Evolutionary conservation across 2,329 filamentous ascomycete species (phyloP).

Genomic region (Talaromyces funiculosus): DNA sequence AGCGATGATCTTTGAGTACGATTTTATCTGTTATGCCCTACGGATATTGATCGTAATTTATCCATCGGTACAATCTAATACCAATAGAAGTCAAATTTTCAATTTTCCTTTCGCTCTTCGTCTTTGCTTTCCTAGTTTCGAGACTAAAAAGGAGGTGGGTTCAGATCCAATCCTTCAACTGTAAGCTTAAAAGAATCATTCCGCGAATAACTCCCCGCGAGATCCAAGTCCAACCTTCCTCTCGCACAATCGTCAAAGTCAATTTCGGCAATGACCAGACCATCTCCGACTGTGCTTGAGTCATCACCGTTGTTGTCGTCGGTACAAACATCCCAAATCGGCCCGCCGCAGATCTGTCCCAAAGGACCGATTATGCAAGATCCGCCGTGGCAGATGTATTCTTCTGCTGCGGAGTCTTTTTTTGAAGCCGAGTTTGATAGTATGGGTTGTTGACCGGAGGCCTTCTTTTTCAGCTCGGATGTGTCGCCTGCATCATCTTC

Average conservation of each 20-base stretch:
- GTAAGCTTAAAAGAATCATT: conserved; percentile 58
- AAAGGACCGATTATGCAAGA: conserved; percentile 75
- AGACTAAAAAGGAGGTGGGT: conserved; percentile 47
- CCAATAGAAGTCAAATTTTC: no score
- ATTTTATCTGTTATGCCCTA: conserved; percentile 30
- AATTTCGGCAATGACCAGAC: conserved; percentile 64
- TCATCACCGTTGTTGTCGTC: conserved; percentile 28
- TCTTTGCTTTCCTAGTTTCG: not conserved
- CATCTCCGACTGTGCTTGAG: conserved; percentile 19
- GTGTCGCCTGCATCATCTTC: not conserved
- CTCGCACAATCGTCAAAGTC: conserved; percentile 85
- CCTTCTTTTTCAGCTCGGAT: not conserved
- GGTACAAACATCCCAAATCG: conserved; percentile 65
- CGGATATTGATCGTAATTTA: conserved; percentile 43
- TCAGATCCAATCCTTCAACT: conserved; percentile 56
- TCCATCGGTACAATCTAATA: conserved; percentile 35
- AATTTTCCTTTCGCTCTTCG: no score
- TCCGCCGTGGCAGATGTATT: conserved; percentile 61
- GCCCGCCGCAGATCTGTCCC: conserved; percentile 73
- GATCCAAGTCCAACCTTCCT: conserved; percentile 75
- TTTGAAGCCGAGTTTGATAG: not conserved
- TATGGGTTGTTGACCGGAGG: not conserved
- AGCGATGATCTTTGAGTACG: conserved; percentile 50
- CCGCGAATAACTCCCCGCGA: conserved; percentile 78
- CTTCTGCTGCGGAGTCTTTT: not conserved